Base-by-base conservation (phyloP, 345 rosid genomes). In the Triadica sebifera region DNA sequence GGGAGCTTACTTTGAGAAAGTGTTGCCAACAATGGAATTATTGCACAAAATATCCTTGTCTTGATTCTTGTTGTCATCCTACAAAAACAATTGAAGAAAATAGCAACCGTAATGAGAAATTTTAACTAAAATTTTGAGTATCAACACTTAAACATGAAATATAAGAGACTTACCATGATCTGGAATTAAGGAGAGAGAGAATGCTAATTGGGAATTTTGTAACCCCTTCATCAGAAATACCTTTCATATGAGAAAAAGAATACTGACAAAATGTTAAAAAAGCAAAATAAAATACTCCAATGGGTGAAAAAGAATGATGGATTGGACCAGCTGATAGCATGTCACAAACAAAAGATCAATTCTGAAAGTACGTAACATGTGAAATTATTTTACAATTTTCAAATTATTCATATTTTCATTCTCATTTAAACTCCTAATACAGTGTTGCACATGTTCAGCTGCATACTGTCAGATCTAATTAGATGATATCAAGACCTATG, bases 1-100 rank as follows among this genome's bases (percentile, higher is more conserved):
- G 98, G 98, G 57, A 94, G 87, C 79, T 81, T 85, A 72, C 78
- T 83, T 81, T 94, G 97, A 71, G 92, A 87, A 59, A 90, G 91
- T 45, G 94, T 78, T 20, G 91, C 89, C 65, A 78, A 83, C 76
- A 90, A 81, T 45, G 81, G 81, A 73, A 94, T 66, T 61, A 89
- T 79, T 15, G 89, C 91, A 49, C 87, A 89, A 53, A 77, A 84
- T 77, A 88, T 77, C 80, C 81, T 87, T n/a, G 76, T 66, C 73
- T 83, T 92, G 70, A 76, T 65, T 83, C 82, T 86, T 37, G 86
- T 82, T 19, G 86, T 81, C 87, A 87, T 87, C 92, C 98, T 93
- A 79, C 56, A 81, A 79, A 49, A 51, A 60, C 29, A 47, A 72
- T 65, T 56, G 16, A 6, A 56, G 29, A 71, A 57, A 51, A 59